Conservation (phyloP, 2,329 filamentous ascomycete species). For the Aspergillus sclerotialis region DNA sequence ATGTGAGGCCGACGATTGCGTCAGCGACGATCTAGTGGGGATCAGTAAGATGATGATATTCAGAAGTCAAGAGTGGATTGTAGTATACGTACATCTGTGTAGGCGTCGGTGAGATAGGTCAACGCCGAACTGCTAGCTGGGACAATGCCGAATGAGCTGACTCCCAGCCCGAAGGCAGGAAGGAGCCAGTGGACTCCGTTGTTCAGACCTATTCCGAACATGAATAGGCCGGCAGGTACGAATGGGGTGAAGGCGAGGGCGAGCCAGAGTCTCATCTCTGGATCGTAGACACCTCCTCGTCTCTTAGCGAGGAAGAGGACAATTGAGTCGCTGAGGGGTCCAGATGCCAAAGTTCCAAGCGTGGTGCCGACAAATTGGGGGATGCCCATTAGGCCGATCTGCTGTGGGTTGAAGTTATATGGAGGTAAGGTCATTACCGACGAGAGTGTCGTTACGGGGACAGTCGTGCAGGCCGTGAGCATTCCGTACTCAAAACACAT, state of each 20-base stretch:
- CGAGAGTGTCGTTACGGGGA: constrained; percentile 31
- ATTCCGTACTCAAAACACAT: constrained; percentile 34
- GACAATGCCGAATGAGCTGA: constrained; percentile 10
- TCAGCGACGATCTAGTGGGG: constrained; percentile 39
- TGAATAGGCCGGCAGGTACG: constrained; percentile 28
- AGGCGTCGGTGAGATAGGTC: constrained; percentile 24
- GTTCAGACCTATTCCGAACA: constrained; percentile 32
- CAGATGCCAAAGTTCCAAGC: constrained; percentile 26
- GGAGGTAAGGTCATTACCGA: constrained; percentile 31
- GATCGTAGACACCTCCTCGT: constrained; percentile 38
- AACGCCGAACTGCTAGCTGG: constrained; percentile 17
- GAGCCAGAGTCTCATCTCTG: constrained; percentile 38
- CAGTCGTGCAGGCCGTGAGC: constrained; percentile 30
- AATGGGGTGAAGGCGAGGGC: constrained; percentile 19
- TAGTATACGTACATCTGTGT: constrained; percentile 23
- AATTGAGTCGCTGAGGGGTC: constrained; percentile 30
- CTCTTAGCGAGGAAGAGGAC: constrained; percentile 29
- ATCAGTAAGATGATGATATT: not conserved
- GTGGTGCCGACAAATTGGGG: constrained; percentile 35
- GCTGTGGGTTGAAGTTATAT: constrained; percentile 33
- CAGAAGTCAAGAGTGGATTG: not conserved
- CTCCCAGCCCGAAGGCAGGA: constrained; percentile 10
- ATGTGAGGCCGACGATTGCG: constrained; percentile 39
- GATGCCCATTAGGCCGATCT: constrained; percentile 35
- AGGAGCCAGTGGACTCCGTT: constrained; percentile 16